Evolutionary conservation across 805 yeast species (phyloP), one percentile per base, ranked within the genome.

Genomic region (Schwanniomyces sp.): DNA sequence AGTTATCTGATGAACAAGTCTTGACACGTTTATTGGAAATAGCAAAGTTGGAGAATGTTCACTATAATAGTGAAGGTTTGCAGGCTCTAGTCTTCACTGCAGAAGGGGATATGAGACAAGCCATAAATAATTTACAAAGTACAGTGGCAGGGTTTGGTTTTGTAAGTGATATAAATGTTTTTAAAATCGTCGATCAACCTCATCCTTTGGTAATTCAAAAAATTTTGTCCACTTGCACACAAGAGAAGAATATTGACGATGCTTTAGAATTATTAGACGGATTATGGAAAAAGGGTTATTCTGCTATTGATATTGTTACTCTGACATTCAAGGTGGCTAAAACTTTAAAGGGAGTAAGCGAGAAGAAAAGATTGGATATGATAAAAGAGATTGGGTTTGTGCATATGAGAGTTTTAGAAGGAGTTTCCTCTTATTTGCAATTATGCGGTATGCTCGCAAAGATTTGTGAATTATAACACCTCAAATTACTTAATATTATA

Each of bases 71-170:
- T 51, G 97, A 90, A 64, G 99, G 99, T 0, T 69, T 94, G 30
- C 90, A 90, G 55, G 98, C 99, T 0, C 76, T 94, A 49, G 83
- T 94, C 12, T 94, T 94, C 69, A 86, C 97, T 0, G 95, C 97
- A 0, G 99, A 94, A 62, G 99, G 99, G 50, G 99, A 94, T 63
- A 92, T 94, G 99, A 83, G 99, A 66, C 99, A 94, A 67, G 99
- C 98, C 0, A 80, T 94, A 41, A 94, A 94, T 62, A 94, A 94
- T 66, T 65, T 94, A 49, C 99, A 94, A 63, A 85, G 96, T 59
- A 91, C 97, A 0, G 92, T 85, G 28, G 90, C 97, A 0, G 99
- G 99, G 2, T 91, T 91, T 69, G 91, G 87, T 3, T 77, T 88
- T 46, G 97, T 94, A n/a, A 88, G 83, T 59, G 90, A 90, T 41